phyloP scores from a whole-genome alignment of 1,284 basidiomycete genomes.

The Austroboletus rostrupii region DNA sequence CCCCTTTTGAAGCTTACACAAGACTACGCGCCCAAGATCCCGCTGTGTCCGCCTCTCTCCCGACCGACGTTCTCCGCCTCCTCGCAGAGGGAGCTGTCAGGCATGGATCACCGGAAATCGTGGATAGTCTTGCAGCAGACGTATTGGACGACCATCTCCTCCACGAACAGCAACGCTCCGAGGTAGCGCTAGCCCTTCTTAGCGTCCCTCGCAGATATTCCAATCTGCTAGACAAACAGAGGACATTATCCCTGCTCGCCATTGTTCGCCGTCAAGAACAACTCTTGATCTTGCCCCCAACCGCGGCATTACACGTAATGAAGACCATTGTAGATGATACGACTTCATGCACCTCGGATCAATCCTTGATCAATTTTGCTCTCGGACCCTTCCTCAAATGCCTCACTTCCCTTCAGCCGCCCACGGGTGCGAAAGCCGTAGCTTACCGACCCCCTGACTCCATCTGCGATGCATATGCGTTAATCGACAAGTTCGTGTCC shows the following conservation, averaged over 20 bases:
- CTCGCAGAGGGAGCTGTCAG: conserved; percentile 29
- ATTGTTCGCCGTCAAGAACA: conserved; percentile 20
- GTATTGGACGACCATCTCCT: conserved; percentile 29
- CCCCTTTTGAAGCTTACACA: conserved; percentile 27
- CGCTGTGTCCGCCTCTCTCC: conserved; percentile 21
- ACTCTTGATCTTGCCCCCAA: conserved; percentile 13
- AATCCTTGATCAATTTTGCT: conserved; percentile 15
- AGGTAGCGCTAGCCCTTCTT: conserved; percentile 28
- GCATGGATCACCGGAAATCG: conserved; percentile 29
- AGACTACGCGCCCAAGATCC: conserved; percentile 26
- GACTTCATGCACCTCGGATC: conserved; percentile 12
- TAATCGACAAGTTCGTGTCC: conserved; percentile 34
- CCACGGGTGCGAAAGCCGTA: conserved; percentile 14
- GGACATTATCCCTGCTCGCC: conserved; percentile 23
- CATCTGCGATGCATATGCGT: conserved; percentile 20
- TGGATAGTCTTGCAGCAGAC: conserved; percentile 35
- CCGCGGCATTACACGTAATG: conserved; percentile 20
- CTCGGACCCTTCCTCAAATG: conserved; percentile 21
- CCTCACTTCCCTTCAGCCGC: conserved; percentile 16
- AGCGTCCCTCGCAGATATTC: conserved; percentile 19
- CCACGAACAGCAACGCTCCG: conserved; percentile 16
- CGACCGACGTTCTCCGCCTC: conserved; percentile 24
- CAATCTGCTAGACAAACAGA: conserved; percentile 20
- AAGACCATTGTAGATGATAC: conserved; percentile 19
- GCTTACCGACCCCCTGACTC: conserved; percentile 26